Evolutionary conservation across 208 protist species (phyloP).

Genomic region (Strigomonas culicis): DNA sequence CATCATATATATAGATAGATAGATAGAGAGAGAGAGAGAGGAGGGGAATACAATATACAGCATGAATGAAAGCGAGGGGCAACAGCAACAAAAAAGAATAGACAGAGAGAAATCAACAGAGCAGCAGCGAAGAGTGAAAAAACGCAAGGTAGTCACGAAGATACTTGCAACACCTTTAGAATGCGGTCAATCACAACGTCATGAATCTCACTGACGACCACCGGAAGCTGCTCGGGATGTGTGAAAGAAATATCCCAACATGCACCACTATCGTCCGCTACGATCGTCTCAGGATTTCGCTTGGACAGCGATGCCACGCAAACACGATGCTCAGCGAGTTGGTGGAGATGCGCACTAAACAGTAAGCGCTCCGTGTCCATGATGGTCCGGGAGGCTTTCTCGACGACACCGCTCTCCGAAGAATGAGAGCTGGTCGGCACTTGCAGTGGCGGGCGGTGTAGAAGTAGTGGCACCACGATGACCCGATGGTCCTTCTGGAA

Average conservation of each 20-base stretch:
- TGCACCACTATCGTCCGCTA: background rate
- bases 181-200: constrained; percentile 21
- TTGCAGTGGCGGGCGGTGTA: no score
- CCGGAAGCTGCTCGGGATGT: no score
- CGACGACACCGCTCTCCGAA: no score
- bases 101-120: background rate
- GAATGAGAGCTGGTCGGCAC: no score
- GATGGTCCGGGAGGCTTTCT: no score
- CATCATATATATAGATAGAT: no score
- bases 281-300: background rate
- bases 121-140: background rate
- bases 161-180: constrained; percentile 1
- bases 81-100: constrained; percentile 11
- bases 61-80: background rate
- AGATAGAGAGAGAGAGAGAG: constrained; percentile 3
- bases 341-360: no score
- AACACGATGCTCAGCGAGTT: background rate
- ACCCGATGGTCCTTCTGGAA: constrained; percentile 11
- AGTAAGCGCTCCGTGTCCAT: no score
- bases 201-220: constrained; percentile 3
- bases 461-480: no score
- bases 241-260: no score
- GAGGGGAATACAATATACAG: background rate
- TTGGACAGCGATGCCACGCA: constrained; percentile 1
- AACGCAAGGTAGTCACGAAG: background rate